Conservation (phyloP, 257 asterid genomes). For the Capsicum pubescens region DNA sequence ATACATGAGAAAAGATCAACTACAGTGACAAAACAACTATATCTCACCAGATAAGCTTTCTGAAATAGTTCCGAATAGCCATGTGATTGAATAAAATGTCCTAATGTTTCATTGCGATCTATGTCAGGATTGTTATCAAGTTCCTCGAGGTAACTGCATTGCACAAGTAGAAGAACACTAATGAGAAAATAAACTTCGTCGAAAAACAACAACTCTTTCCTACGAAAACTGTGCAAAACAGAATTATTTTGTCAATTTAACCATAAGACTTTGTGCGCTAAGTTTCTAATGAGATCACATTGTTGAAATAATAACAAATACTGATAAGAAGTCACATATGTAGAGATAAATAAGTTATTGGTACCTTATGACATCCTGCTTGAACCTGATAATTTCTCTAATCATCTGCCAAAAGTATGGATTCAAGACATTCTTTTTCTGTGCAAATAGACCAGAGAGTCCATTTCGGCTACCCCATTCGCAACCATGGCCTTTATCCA, state of each 20-base stretch:
- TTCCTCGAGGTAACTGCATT: conserved; percentile 79
- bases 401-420: conserved; percentile 88
- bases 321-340: background rate
- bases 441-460: conserved; percentile 77
- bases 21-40: conserved; percentile 25
- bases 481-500: conserved; percentile 76
- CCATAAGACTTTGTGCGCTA: background rate
- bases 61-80: conserved; percentile 84
- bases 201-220: background rate
- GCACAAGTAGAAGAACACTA: background rate
- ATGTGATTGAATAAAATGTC: conserved; percentile 67
- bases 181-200: background rate
- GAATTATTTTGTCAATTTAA: background rate
- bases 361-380: conserved; percentile 70
- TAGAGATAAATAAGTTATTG: background rate
- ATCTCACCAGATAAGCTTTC: conserved; percentile 90
- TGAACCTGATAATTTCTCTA: conserved; percentile 79
- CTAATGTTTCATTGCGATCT: conserved; percentile 76
- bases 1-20: background rate
- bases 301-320: too few relatives aligned
- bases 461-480: conserved; percentile 96
- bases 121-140: conserved; percentile 78
- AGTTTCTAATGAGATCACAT: too few relatives aligned
- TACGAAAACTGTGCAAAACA: background rate
- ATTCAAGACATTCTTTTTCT: conserved; percentile 75